phyloP scores from a whole-genome alignment of 2,329 filamentous ascomycete species.

The Alternaria rosae region DNA sequence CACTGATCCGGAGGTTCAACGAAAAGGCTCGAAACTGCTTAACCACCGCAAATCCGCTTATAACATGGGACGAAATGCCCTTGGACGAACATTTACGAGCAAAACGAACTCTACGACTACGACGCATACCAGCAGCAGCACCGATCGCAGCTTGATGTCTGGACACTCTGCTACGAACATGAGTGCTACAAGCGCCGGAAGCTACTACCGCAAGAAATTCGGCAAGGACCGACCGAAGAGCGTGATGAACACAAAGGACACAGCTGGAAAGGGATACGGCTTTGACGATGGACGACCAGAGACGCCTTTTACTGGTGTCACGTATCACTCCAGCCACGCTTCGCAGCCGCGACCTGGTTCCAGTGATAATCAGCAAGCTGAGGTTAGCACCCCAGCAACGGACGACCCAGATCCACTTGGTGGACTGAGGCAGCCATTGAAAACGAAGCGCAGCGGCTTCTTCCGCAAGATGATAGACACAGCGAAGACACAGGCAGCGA shows the following conservation, averaged over 20 bases:
- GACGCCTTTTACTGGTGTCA: slow-evolving; percentile 74
- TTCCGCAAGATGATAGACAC: slow-evolving; percentile 96
- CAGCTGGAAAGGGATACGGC: slow-evolving; percentile 44
- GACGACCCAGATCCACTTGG: slow-evolving; percentile 76
- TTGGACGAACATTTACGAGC: slow-evolving; percentile 83
- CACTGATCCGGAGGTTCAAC: slow-evolving; percentile 34
- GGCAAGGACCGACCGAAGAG: slow-evolving; percentile 66
- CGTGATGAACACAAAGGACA: slow-evolving; percentile 64
- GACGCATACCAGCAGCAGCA: slow-evolving; percentile 70
- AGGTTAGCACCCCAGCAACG: slow-evolving; percentile 65
- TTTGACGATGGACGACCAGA: slow-evolving; percentile 56
- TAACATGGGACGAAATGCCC: slow-evolving; percentile 72
- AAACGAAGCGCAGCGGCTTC: slow-evolving; percentile 80
- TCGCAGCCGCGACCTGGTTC: slow-evolving; percentile 59
- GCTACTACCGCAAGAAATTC: slow-evolving; percentile 78
- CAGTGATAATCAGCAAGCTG: slow-evolving; percentile 50
- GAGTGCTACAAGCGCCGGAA: slow-evolving; percentile 94
- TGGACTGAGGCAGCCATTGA: slow-evolving; percentile 75
- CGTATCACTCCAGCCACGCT: slow-evolving; percentile 88
- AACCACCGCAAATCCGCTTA: slow-evolving; percentile 77
- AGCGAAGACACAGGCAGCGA: slow-evolving; percentile 92
- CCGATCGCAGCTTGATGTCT: slow-evolving; percentile 89
- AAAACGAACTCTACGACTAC: slow-evolving; percentile 81
- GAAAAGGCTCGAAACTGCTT: slow-evolving; percentile 49
- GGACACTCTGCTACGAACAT: slow-evolving; percentile 88